These are phyloP conservation scores for Aspergillus taichungensis DNA, from an alignment of 495 filamentous ascomycete species.

Conservation along the genomic window DNA sequence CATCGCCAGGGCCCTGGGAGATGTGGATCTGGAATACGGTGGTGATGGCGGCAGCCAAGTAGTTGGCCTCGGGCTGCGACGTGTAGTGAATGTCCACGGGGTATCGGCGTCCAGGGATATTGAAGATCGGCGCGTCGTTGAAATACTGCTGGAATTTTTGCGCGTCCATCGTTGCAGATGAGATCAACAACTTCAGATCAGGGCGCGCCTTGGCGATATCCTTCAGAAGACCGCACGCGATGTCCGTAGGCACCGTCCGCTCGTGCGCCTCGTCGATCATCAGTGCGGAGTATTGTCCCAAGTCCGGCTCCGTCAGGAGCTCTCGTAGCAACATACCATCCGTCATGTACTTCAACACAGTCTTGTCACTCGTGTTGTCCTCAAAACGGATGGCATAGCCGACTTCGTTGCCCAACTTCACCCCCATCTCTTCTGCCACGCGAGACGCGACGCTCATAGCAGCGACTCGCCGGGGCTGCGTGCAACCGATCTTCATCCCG, in stretches of 20 bases:
- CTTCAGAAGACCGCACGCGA: conserved; percentile 83
- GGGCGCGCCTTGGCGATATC: conserved; percentile 80
- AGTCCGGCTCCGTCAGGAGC: conserved; percentile 80
- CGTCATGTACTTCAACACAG: conserved; percentile 93
- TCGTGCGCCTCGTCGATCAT: conserved; percentile 99
- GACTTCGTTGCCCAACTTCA: conserved; percentile 84
- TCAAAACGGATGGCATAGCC: conserved; percentile 96
- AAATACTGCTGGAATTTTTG: conserved; percentile 91
- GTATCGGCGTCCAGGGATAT: conserved; percentile 84
- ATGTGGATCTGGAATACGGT: conserved; percentile 97
- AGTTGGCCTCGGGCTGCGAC: conserved; percentile 87
- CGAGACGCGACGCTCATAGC: conserved; percentile 93
- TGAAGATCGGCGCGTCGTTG: conserved; percentile 92
- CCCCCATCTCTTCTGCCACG: conserved; percentile 91
- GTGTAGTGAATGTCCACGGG: conserved; percentile 93
- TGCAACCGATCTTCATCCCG: conserved; percentile 46
- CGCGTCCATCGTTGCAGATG: conserved; percentile 91
- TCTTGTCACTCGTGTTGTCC: conserved; percentile 88
- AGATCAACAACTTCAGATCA: conserved; percentile 87
- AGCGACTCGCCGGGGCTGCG: conserved; percentile 88
- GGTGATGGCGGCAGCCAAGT: conserved; percentile 82
- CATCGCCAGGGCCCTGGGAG: conserved; percentile 77
- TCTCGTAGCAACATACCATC: conserved; percentile 95
- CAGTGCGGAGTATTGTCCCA: conserved; percentile 75
- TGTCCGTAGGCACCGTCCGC: conserved; percentile 82